Conservation (phyloP, 1,284 basidiomycete genomes). For the Pterulicium gracile region DNA sequence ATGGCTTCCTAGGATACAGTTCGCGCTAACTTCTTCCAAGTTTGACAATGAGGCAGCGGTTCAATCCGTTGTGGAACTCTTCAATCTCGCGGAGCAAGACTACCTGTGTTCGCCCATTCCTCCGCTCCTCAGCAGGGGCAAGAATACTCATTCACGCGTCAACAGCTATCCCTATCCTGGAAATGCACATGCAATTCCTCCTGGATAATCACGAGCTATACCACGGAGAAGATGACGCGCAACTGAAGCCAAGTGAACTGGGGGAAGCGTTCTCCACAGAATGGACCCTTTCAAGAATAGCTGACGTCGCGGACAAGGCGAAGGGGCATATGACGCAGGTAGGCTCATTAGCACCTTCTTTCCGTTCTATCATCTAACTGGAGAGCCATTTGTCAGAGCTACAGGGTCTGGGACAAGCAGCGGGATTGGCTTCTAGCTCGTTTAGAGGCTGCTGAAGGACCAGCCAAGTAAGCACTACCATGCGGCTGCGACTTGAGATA, state of each 20-base stretch:
- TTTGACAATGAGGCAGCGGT: conserved; percentile 35
- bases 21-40: conserved; percentile 24
- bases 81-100: conserved; percentile 62
- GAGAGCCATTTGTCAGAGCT: conserved; percentile 35
- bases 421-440: conserved; percentile 27
- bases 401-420: conserved; percentile 60
- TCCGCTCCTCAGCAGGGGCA: conserved; percentile 7
- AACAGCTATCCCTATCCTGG: conserved; percentile 62
- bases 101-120: conserved; percentile 61
- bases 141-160: conserved; percentile 11
- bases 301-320: conserved; percentile 47
- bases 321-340: conserved; percentile 52
- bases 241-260: conserved; percentile 31
- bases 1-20: conserved; percentile 51
- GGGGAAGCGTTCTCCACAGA: conserved; percentile 41
- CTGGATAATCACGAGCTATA: conserved; percentile 43
- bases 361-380: background rate
- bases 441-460: too few species aligned
- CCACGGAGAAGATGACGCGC: conserved; percentile 22
- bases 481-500: too few species aligned
- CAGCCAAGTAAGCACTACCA: too few species aligned
- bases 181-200: conserved; percentile 61
- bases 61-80: conserved; percentile 50
- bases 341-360: conserved; percentile 9
- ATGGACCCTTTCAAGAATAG: conserved; percentile 51